Evolutionary conservation across 2,329 filamentous ascomycete species (phyloP).

Genomic region (Exophiala xenobiotica): DNA sequence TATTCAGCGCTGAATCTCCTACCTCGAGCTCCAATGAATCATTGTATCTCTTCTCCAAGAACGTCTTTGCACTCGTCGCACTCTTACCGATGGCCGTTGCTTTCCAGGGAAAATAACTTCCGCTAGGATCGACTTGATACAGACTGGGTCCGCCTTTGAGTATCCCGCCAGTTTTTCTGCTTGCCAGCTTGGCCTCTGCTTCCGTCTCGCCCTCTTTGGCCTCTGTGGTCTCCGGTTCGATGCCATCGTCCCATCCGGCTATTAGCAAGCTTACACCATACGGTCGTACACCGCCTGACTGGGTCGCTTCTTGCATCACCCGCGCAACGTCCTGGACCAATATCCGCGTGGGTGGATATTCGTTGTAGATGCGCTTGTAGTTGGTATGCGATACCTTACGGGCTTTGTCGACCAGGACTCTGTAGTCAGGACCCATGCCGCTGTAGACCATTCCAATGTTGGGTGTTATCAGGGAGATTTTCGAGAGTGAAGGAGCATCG

Average conservation of each 20-base stretch:
- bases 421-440: slow-evolving; percentile 98
- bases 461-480: slow-evolving; percentile 96
- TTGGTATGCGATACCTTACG: slow-evolving; percentile 96
- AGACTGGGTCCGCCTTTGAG: slow-evolving; percentile 94
- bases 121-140: slow-evolving; percentile 98
- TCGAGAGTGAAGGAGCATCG: slow-evolving; percentile 90
- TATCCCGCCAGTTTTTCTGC: slow-evolving; percentile 90
- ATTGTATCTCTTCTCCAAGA: slow-evolving; percentile 98
- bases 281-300: slow-evolving; percentile 93
- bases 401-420: slow-evolving; percentile 94
- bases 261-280: slow-evolving; percentile 96
- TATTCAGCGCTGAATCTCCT: too few species aligned
- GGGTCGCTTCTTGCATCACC: slow-evolving; percentile 98
- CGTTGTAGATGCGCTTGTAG: slow-evolving; percentile 99
- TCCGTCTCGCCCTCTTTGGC: slow-evolving; percentile 56
- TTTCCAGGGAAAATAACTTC: slow-evolving; percentile 99
- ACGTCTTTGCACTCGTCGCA: slow-evolving; percentile 96
- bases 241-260: slow-evolving; percentile 96
- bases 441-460: slow-evolving; percentile 99
- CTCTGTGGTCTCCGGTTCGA: slow-evolving; percentile 77
- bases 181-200: slow-evolving; percentile 69
- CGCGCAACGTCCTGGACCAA: slow-evolving; percentile 96
- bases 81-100: slow-evolving; percentile 98
- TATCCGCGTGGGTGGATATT: slow-evolving; percentile 99
- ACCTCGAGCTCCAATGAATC: slow-evolving; percentile 89